Base-by-base conservation (phyloP, 495 filamentous ascomycete species). In the Trichoderma reesei region DNA sequence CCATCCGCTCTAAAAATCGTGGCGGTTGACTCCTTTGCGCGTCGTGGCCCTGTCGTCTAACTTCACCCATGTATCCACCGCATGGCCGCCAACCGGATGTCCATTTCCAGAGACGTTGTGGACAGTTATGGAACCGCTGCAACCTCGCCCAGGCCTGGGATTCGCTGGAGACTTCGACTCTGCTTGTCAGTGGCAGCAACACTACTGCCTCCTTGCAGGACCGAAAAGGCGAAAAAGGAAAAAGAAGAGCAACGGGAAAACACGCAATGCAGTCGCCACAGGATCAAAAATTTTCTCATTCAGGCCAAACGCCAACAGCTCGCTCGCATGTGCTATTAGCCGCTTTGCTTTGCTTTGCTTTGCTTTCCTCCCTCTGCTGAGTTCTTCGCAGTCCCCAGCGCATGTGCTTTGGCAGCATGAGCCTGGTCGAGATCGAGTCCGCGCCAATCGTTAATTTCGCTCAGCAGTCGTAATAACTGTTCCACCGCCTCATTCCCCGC, bases 21-120 rank as follows among this genome's bases (percentile, higher is more conserved):
- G 51, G 51, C 51, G 51, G 51, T 56, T 56, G 51, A 56, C 51
- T 56, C 51, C 51, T 18, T 56, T 10, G 20, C 9, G n/a, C 18
- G 51, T 36, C 51, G 20, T 56, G 51, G 51, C 51, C 26, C 20
- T 34, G 51, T 56, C 51, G 51, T 56, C 20, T 56, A 56, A 56
- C 51, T 56, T 56, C 51, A 56, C 51, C 51, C 8, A 56, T 10
- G 51, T 56, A 31, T 34, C 51, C 51, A 56, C 51, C 31, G 26
- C 31, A 26, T 8, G 31, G 33, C 51, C 20, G 31, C 51, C 51
- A 56, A 56, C 51, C 51, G 31, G 20, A 56, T 48, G 51, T 14
- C 14, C 26, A 33, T 31, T 33, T 33, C 16, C 6, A 34, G 51
- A 56, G 26, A 10, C 20, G 7, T 31, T 14, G 20, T 31, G 51